Evolutionary conservation across 2,329 filamentous ascomycete species (phyloP).

Genomic region (Thielaviopsis populi): DNA sequence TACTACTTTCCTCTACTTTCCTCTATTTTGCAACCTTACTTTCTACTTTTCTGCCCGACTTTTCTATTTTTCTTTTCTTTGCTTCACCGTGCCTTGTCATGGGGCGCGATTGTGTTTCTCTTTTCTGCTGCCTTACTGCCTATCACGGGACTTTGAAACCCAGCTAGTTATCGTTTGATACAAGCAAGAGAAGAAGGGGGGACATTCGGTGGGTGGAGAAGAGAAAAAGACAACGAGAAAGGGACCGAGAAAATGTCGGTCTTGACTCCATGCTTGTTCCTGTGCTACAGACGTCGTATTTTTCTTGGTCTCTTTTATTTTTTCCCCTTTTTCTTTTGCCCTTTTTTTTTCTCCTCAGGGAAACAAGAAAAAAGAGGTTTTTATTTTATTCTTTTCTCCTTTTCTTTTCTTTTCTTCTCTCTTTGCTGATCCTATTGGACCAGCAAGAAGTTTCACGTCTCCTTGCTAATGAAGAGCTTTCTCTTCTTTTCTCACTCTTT

Average conservation of each 20-base stretch:
- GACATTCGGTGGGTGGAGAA: not conserved
- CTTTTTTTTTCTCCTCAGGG: not conserved
- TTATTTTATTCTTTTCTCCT: not conserved
- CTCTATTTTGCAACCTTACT: conserved; percentile 1
- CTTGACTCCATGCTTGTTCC: not conserved
- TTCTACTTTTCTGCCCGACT: not conserved
- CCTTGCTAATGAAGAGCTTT: not conserved
- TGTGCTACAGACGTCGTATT: not conserved
- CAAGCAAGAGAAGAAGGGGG: not conserved
- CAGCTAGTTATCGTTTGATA: not conserved
- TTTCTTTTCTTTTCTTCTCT: not conserved
- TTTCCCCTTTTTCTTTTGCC: not conserved
- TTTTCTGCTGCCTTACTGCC: not conserved
- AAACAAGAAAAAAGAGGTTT: not conserved
- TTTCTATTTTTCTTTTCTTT: not conserved
- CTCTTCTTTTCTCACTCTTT: conserved; percentile 1
- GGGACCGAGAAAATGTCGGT: not conserved
- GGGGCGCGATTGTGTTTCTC: no score
- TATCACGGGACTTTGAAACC: not conserved
- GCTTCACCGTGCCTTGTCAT: not conserved
- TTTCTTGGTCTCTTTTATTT: not conserved
- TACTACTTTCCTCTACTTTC: not conserved
- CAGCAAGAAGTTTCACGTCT: not conserved
- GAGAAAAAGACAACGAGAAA: not conserved
- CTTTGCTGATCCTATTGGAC: not conserved